These are phyloP conservation scores for Aegilops umbellulata DNA, from an alignment of 176 grass and related monocot species.

Conservation along the genomic window DNA sequence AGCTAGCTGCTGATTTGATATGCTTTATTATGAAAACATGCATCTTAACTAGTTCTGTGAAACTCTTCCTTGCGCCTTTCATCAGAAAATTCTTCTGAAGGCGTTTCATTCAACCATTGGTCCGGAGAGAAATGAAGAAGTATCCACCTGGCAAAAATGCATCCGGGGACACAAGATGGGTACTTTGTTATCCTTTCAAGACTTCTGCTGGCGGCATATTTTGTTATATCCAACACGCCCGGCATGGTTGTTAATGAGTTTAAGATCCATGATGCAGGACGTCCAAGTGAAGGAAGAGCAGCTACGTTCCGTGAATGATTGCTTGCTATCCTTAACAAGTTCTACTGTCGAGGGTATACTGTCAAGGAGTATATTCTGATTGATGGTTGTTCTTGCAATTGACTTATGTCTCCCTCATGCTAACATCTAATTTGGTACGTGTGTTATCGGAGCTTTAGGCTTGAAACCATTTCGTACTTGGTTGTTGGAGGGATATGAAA, in stretches of 20 bases:
- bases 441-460: slow-evolving; percentile 44
- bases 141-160: slow-evolving; percentile 35
- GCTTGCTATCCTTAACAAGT: slow-evolving; percentile 59
- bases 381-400: slow-evolving; percentile 59
- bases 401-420: slow-evolving; percentile 70
- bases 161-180: slow-evolving; percentile 72
- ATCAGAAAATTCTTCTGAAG: slow-evolving; percentile 80
- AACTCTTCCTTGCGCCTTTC: slow-evolving; percentile 70
- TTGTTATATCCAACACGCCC: slow-evolving; percentile 76
- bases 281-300: slow-evolving; percentile 24
- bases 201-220: slow-evolving; percentile 74
- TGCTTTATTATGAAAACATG: slow-evolving; percentile 60
- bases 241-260: slow-evolving; percentile 68
- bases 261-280: slow-evolving; percentile 64
- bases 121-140: slow-evolving; percentile 55
- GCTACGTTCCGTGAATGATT: slow-evolving; percentile 40
- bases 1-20: slow-evolving; percentile 67
- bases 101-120: slow-evolving; percentile 69
- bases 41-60: slow-evolving; percentile 52
- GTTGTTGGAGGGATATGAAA: slow-evolving; percentile 64
- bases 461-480: slow-evolving; percentile 58
- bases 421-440: slow-evolving; percentile 35
- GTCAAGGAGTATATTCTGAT: slow-evolving; percentile 42
- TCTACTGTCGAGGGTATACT: slow-evolving; percentile 47
- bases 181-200: slow-evolving; percentile 64